A percentile compares a stretch with the other conserved stretches of the same genome.
These are phyloP conservation scores for Dactylonectria estremocensis DNA, from an alignment of 2,329 filamentous ascomycete species.

Conservation along the genomic window DNA sequence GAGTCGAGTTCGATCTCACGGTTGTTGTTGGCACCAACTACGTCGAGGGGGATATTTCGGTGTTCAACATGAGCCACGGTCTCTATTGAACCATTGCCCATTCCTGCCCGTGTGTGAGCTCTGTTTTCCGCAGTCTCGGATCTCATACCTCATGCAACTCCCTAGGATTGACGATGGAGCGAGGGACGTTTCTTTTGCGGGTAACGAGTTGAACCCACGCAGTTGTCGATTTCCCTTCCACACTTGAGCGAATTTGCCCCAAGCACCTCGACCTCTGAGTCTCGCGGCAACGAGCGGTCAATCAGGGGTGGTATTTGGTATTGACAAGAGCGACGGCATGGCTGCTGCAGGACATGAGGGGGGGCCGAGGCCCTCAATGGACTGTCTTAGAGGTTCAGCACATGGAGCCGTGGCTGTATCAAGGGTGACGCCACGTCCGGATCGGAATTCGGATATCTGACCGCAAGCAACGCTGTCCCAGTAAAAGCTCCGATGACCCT, in stretches of 20 bases:
- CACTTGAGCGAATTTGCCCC: neutral
- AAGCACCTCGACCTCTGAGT: neutral
- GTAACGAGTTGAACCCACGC: neutral
- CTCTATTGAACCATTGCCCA: neutral
- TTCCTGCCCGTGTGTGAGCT: neutral
- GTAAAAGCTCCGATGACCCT: slow-evolving; percentile 43
- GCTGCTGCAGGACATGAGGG: slow-evolving; percentile 5
- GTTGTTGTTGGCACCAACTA: neutral
- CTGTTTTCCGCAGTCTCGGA: neutral
- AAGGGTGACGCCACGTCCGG: slow-evolving; percentile 34
- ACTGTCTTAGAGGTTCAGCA: slow-evolving; percentile 3
- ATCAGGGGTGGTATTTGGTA: slow-evolving; percentile 12
- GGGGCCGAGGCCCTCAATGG: neutral
- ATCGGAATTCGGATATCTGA: slow-evolving; percentile 39
- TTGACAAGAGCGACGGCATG: slow-evolving; percentile 1
- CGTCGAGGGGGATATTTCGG: neutral
- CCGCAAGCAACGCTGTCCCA: slow-evolving; percentile 21
- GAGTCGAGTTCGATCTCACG: neutral
- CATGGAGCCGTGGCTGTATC: slow-evolving; percentile 22
- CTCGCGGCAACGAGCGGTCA: slow-evolving; percentile 24
- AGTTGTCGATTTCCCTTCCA: neutral
- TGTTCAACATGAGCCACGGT: neutral
- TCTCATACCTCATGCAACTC: neutral
- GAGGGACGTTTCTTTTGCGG: neutral
- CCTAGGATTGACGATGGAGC: neutral